Conservation (phyloP, 2,329 filamentous ascomycete species). For the Penicillium sclerotigenum region DNA sequence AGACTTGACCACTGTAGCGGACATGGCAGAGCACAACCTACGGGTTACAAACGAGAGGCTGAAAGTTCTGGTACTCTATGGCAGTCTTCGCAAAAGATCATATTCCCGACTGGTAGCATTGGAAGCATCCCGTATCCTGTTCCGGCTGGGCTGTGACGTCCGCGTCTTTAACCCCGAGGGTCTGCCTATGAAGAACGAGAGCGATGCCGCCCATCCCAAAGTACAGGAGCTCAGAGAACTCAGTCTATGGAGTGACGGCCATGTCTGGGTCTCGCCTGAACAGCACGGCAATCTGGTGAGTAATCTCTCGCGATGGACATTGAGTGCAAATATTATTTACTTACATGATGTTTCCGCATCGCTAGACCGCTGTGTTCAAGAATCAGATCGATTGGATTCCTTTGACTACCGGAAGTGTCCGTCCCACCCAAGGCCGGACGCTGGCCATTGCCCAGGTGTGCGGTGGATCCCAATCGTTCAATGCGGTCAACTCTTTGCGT, state of each 20-base stretch:
- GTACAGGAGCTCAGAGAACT: conserved; percentile 62
- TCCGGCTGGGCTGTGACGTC: conserved; percentile 64
- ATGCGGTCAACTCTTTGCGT: conserved; percentile 63
- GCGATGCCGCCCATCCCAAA: conserved; percentile 55
- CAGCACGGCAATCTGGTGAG: conserved; percentile 63
- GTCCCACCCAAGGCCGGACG: conserved; percentile 64
- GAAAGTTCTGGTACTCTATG: conserved; percentile 60
- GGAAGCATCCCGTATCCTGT: conserved; percentile 60
- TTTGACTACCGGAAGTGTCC: conserved; percentile 58
- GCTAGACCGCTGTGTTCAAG: conserved; percentile 62
- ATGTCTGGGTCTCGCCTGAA: conserved; percentile 64
- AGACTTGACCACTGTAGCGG: conserved; percentile 53
- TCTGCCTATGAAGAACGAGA: conserved; percentile 63
- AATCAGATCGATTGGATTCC: conserved; percentile 71
- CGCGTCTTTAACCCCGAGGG: conserved; percentile 59
- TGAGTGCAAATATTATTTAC: conserved; percentile 1
- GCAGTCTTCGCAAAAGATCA: conserved; percentile 56
- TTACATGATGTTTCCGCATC: neutral
- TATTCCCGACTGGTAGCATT: conserved; percentile 60
- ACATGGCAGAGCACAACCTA: conserved; percentile 52
- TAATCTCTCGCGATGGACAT: neutral
- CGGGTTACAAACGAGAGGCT: conserved; percentile 42
- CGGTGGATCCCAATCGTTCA: conserved; percentile 65
- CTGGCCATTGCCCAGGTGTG: conserved; percentile 61
- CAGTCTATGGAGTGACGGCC: conserved; percentile 63